Evolutionary conservation across 2,329 filamentous ascomycete species (phyloP).

Genomic region (Annulohypoxylon truncatum): DNA sequence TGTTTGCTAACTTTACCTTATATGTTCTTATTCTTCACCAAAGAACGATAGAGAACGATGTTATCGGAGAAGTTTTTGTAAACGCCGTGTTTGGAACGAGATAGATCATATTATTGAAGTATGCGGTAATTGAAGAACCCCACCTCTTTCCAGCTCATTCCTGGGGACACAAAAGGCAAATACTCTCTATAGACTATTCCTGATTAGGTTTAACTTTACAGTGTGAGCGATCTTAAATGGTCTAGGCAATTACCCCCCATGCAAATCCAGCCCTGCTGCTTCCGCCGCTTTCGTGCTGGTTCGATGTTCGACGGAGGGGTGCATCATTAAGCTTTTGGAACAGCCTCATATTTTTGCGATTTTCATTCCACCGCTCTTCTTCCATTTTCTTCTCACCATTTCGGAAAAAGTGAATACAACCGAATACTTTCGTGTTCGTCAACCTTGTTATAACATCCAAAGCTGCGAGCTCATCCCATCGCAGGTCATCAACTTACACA

Average conservation of each 20-base stretch:
- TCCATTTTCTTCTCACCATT: constrained; percentile 28
- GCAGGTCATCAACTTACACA: constrained; percentile 10
- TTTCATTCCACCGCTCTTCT: constrained; percentile 32
- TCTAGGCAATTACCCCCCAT: constrained; percentile 31
- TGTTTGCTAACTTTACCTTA: constrained; percentile 19
- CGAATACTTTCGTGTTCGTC: background rate
- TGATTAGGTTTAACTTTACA: constrained; percentile 26
- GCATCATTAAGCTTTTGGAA: constrained; percentile 39
- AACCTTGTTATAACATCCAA: constrained; percentile 8
- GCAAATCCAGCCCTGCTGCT: constrained; percentile 38
- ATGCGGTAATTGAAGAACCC: constrained; percentile 6
- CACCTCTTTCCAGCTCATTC: constrained; percentile 5
- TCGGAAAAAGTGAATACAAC: constrained; percentile 8
- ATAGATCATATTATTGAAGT: constrained; percentile 2
- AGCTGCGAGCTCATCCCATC: background rate
- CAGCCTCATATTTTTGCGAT: constrained; percentile 36
- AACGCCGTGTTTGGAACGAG: background rate
- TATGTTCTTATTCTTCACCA: constrained; percentile 11
- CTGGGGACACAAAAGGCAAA: constrained; percentile 16
- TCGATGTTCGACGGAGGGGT: constrained; percentile 38
- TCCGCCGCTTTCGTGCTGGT: constrained; percentile 42
- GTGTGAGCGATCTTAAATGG: constrained; percentile 25
- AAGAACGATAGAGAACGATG: background rate
- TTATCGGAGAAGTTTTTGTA: constrained; percentile 1
- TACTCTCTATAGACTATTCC: constrained; percentile 10